Base-by-base conservation (phyloP, 129 eudicot species). In the Ambrosia artemisiifolia region DNA sequence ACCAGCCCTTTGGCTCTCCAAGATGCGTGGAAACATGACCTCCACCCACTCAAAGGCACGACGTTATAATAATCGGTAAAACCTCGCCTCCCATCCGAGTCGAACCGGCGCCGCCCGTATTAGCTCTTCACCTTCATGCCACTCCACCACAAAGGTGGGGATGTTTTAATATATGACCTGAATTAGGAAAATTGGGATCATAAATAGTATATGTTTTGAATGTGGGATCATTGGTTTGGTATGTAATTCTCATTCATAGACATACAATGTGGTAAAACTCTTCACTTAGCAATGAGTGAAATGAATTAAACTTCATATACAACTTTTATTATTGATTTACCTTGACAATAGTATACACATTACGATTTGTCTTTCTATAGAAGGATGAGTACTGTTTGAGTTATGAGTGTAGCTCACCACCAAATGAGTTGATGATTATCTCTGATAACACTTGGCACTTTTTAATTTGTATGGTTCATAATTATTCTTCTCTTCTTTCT, bases 381-480 rank as follows among this genome's bases (percentile, higher is more conserved):
- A 80, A 33, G 77, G 63, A 71, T 73, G 51, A 38, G 10, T 63
- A 69, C 62, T 80, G 55, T 80, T 38, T 62, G 74, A 57, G 76
- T 72, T 77, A 75, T 73, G 89, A 81, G 80, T 73, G 77, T 72
- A 76, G 82, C 84, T 74, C 55, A 78, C 91, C 88, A 83, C 88
- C 91, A 86, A 83, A 83, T 83, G 85, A 81, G 79, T 68, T 85
- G 85, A 88, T 88, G 76, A 81, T 83, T 73, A 78, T 80, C 53
- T 63, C 79, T 82, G 16, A 83, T 76, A 80, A 77, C 92, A 89
- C 90, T 80, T 82, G 90, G 78, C 88, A 82, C 83, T 78, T 72
- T 77, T 76, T 73, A 16, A 82, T 84, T 79, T 63, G 86, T 79
- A 86, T 83, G 83, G 61, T 78, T 86, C 81, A 83, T 82, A 36